A percentile compares a stretch with the other conserved stretches of the same genome.
Conservation (phyloP, 495 filamentous ascomycete genomes). For the Podospora fimiseda region DNA sequence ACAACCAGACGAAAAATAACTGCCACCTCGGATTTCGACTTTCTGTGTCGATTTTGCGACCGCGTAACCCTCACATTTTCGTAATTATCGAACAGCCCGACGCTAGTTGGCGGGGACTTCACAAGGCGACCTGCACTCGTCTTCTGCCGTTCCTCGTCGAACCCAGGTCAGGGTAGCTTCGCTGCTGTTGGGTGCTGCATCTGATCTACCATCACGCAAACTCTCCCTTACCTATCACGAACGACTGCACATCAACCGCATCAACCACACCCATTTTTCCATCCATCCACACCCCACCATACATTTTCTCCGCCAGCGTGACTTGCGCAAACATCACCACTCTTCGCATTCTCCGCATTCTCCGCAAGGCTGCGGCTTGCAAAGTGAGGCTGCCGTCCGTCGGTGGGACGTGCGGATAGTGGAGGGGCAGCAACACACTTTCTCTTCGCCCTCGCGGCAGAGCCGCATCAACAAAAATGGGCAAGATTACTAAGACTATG, state of each 20-base stretch:
- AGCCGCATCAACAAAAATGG: constrained; percentile 64
- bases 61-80: neutral
- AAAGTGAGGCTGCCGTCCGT: constrained; percentile 33
- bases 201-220: constrained; percentile 1
- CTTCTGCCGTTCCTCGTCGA: constrained; percentile 17
- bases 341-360: constrained; percentile 10
- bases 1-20: constrained; percentile 3
- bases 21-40: constrained; percentile 7
- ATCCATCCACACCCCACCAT: neutral
- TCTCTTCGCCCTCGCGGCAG: constrained; percentile 40
- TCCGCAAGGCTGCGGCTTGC: constrained; percentile 21
- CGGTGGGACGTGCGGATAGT: constrained; percentile 35
- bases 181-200: constrained; percentile 10
- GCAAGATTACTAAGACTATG: constrained; percentile 94
- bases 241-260: neutral
- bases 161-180: constrained; percentile 16
- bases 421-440: constrained; percentile 42
- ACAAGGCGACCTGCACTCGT: constrained; percentile 34
- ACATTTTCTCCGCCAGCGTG: neutral
- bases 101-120: constrained; percentile 5
- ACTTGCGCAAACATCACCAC: neutral
- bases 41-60: neutral
- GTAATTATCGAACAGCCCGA: constrained; percentile 5
- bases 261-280: too few species aligned
- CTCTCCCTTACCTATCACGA: constrained; percentile 6